phyloP scores from a whole-genome alignment of 2,329 filamentous ascomycete genomes.

The Paecilomyces variotii region DNA sequence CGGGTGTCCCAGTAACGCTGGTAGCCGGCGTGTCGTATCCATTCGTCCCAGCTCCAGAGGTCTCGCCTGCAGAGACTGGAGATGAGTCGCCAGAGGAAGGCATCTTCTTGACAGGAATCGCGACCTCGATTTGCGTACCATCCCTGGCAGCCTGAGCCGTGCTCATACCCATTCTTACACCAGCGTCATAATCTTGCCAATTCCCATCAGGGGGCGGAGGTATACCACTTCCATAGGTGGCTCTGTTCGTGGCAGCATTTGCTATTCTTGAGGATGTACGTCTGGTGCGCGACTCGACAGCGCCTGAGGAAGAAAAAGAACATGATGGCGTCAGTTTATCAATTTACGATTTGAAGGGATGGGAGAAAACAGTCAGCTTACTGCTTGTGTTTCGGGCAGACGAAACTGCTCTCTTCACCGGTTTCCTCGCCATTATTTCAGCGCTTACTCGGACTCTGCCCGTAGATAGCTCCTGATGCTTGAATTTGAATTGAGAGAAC shows the following conservation, averaged over 20 bases:
- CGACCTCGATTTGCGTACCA: conserved; percentile 17
- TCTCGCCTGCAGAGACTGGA: conserved; percentile 32
- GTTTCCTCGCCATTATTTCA: not conserved
- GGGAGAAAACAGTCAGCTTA: not conserved
- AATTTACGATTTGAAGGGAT: not conserved
- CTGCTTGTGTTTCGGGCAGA: not conserved
- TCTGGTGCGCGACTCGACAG: conserved; percentile 5
- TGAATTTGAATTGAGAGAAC: not conserved
- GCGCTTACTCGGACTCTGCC: not conserved
- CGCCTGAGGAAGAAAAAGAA: not conserved
- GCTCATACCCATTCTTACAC: not conserved
- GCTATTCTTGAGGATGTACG: conserved; percentile 18
- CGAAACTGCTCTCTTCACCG: not conserved
- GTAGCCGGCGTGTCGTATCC: conserved; percentile 55
- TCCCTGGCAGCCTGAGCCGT: not conserved
- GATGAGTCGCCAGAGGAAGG: conserved; percentile 18
- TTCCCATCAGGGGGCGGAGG: not conserved
- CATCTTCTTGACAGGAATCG: conserved; percentile 20
- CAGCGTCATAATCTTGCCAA: not conserved
- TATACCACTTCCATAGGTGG: too few species aligned
- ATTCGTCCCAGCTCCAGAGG: conserved; percentile 36
- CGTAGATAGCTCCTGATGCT: not conserved
- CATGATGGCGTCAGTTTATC: not conserved
- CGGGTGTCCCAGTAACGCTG: conserved; percentile 50
- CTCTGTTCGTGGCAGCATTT: conserved; percentile 4